A percentile compares a stretch with the other conserved stretches of the same genome.
phyloP scores from a whole-genome alignment of 768 basidiomycete genomes.

The Thelephora aurantiotincta region DNA sequence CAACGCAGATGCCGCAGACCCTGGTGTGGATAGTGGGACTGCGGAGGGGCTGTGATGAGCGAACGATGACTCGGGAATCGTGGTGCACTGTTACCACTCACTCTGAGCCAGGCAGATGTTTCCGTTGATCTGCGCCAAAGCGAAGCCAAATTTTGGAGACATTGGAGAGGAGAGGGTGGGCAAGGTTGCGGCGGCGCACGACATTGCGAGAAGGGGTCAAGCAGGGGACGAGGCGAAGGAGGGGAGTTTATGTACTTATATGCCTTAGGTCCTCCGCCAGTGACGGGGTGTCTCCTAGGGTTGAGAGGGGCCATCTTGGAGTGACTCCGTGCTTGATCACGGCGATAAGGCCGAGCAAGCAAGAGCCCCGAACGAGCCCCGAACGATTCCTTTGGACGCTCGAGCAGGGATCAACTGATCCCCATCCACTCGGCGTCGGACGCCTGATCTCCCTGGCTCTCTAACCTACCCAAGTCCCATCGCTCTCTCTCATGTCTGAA shows the following conservation, averaged over 20 bases:
- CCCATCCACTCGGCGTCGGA: too few species aligned
- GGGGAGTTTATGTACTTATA: neutral
- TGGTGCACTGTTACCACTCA: conserved; percentile 5
- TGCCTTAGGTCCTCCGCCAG: too few species aligned
- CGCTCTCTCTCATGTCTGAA: neutral
- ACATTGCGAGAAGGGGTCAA: neutral
- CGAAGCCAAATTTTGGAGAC: conserved; percentile 8
- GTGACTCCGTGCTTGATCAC: too few species aligned
- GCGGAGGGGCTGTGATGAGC: neutral
- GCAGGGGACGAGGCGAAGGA: neutral
- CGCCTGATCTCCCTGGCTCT: too few species aligned
- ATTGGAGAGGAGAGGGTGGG: neutral
- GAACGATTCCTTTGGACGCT: too few species aligned
- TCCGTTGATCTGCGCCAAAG: conserved; percentile 15
- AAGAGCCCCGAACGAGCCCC: too few species aligned
- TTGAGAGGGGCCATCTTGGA: too few species aligned
- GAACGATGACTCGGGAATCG: neutral
- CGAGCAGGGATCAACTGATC: too few species aligned
- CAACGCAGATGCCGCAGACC: conserved; percentile 16
- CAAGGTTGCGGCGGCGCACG: neutral
- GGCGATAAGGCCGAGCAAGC: too few species aligned
- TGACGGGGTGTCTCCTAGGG: too few species aligned
- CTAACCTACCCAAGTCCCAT: too few species aligned
- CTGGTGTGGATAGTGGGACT: conserved; percentile 1
- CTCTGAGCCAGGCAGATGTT: conserved; percentile 16